These are phyloP conservation scores for Lactarius deliciosus DNA, from an alignment of 768 basidiomycete genomes.

Conservation along the genomic window DNA sequence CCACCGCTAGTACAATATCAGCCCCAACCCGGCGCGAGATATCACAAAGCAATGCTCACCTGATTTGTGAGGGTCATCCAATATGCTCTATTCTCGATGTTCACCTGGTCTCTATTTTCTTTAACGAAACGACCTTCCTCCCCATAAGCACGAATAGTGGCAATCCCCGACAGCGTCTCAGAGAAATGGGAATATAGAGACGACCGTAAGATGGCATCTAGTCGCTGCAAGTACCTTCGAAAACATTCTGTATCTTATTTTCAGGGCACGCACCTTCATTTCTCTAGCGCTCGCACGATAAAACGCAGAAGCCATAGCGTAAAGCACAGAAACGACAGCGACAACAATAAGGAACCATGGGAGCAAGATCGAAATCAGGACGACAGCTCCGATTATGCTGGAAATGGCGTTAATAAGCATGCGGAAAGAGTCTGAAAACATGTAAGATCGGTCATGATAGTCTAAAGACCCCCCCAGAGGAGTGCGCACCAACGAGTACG, in stretches of 20 bases:
- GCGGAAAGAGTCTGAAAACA: conserved; percentile 60
- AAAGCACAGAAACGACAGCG: conserved; percentile 56
- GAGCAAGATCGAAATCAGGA: conserved; percentile 72
- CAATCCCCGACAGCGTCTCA: conserved; percentile 82
- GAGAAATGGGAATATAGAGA: conserved; percentile 91
- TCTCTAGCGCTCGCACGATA: conserved; percentile 87
- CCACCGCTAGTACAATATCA: conserved; percentile 76
- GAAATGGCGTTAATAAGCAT: conserved; percentile 66
- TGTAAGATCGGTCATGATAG: conserved; percentile 6
- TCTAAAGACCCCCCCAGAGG: not conserved
- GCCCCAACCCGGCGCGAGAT: conserved; percentile 57
- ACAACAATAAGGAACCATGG: conserved; percentile 87
- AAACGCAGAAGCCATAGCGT: conserved; percentile 72
- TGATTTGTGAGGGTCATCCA: conserved; percentile 87
- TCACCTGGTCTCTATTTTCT: conserved; percentile 74
- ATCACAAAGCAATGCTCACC: conserved; percentile 35
- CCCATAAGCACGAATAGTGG: conserved; percentile 87
- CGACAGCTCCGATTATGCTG: conserved; percentile 69
- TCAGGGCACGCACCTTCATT: conserved; percentile 53
- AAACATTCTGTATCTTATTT: not conserved
- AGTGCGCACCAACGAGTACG: conserved; percentile 49
- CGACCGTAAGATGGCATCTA: conserved; percentile 81
- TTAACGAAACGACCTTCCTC: conserved; percentile 71
- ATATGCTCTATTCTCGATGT: conserved; percentile 88
- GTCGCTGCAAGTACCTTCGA: conserved; percentile 41